These are phyloP conservation scores for Ensete glaucum DNA, from an alignment of 176 grass and related monocot species.

Conservation along the genomic window DNA sequence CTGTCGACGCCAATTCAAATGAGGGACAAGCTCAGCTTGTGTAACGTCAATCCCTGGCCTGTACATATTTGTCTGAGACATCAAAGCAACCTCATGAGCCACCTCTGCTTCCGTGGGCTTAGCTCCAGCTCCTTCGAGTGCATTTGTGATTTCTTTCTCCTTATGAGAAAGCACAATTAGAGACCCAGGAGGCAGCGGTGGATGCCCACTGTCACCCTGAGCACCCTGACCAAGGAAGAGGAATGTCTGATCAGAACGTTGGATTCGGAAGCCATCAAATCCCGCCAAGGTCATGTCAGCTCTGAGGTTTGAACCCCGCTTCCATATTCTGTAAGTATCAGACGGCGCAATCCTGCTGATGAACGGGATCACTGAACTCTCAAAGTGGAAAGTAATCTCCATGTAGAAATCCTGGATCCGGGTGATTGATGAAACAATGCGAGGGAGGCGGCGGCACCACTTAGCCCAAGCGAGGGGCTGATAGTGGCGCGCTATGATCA, in stretches of 20 bases:
- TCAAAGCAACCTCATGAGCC: constrained; percentile 76
- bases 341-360: constrained; percentile 89
- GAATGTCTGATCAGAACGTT: constrained; percentile 88
- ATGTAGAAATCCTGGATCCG: constrained; percentile 93
- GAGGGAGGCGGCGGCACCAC: constrained; percentile 84
- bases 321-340: constrained; percentile 97
- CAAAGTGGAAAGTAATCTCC: constrained; percentile 99
- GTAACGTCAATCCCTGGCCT: constrained; percentile 89
- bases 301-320: constrained; percentile 50
- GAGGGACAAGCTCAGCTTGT: constrained; percentile 75
- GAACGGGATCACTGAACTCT: constrained; percentile 96
- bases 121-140: constrained; percentile 77
- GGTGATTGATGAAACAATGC: constrained; percentile 60
- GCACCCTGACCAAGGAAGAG: constrained; percentile 77
- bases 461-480: constrained; percentile 97
- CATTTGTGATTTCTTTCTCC: constrained; percentile 93
- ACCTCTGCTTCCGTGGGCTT: constrained; percentile 79
- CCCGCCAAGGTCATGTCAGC: constrained; percentile 93
- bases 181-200: constrained; percentile 58
- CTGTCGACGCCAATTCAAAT: constrained; percentile 85
- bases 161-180: constrained; percentile 87
- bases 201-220: constrained; percentile 30
- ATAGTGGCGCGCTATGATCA: constrained; percentile 86
- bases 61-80: constrained; percentile 99
- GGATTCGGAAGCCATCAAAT: constrained; percentile 86